Evolutionary conservation across 352 stramenopile species (phyloP).

Genomic region (Globisporangium abappressorium): DNA sequence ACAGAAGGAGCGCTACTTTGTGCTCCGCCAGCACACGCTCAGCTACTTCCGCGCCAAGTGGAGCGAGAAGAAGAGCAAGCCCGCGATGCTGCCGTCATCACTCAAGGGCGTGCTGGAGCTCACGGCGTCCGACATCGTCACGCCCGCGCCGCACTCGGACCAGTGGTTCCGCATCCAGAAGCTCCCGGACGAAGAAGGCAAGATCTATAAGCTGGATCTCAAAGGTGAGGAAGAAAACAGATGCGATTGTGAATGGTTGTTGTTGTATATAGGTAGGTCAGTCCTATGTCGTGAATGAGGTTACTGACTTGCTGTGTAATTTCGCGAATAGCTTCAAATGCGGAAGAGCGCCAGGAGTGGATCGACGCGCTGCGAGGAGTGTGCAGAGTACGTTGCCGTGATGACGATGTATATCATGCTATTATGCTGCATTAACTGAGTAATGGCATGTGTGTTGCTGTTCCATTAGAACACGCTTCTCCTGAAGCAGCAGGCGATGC

Average conservation of each 20-base stretch:
- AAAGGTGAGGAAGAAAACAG: slow-evolving; percentile 34
- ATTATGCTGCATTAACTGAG: not conserved
- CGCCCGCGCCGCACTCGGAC: slow-evolving; percentile 43
- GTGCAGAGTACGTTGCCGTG: slow-evolving; percentile 31
- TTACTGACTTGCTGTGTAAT: not conserved
- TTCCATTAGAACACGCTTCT: slow-evolving; percentile 17
- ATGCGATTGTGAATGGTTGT: not conserved
- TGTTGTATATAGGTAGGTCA: not conserved
- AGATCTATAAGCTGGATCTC: slow-evolving; percentile 66
- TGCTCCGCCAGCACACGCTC: slow-evolving; percentile 38
- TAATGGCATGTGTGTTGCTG: not conserved
- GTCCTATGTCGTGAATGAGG: not conserved
- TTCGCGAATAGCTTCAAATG: slow-evolving; percentile 32
- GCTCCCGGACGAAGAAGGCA: slow-evolving; percentile 37
- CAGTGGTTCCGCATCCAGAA: slow-evolving; percentile 67
- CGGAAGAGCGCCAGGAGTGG: slow-evolving; percentile 53
- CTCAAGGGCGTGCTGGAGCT: slow-evolving; percentile 48
- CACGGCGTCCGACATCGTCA: slow-evolving; percentile 43
- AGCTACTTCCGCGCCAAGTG: slow-evolving; percentile 42
- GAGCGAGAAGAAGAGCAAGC: slow-evolving; percentile 21
- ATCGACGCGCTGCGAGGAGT: slow-evolving; percentile 54
- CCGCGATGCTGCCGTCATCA: slow-evolving; percentile 21
- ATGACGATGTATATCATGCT: not conserved
- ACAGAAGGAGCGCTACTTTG: slow-evolving; percentile 53
- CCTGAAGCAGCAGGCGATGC: slow-evolving; percentile 21